phyloP scores from a whole-genome alignment of 2,329 filamentous ascomycete genomes.

The Exserohilum rostratum region DNA sequence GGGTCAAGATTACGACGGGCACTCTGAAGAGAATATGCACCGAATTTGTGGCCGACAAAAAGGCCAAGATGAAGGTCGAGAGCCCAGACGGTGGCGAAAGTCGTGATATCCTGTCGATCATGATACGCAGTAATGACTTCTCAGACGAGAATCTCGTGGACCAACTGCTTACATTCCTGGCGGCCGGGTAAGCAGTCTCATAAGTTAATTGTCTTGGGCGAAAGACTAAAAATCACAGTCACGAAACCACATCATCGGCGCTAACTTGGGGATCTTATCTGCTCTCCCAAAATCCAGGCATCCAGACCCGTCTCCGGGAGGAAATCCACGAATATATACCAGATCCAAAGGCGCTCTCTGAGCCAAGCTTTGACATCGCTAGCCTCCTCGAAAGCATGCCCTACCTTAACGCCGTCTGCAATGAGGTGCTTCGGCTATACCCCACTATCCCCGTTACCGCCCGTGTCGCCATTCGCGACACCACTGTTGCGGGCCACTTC shows the following conservation, averaged over 20 bases:
- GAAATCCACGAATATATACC: slow-evolving; percentile 71
- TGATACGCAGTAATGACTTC: slow-evolving; percentile 60
- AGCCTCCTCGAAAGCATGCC: slow-evolving; percentile 52
- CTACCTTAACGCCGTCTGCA: slow-evolving; percentile 55
- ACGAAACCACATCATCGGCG: slow-evolving; percentile 78
- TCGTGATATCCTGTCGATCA: slow-evolving; percentile 54
- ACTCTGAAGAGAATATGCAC: slow-evolving; percentile 52
- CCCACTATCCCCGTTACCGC: slow-evolving; percentile 47
- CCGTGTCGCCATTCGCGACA: slow-evolving; percentile 42
- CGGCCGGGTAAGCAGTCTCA: slow-evolving; percentile 54
- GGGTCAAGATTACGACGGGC: slow-evolving; percentile 46
- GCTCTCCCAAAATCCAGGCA: slow-evolving; percentile 67
- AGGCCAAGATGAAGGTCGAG: slow-evolving; percentile 46
- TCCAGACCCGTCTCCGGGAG: slow-evolving; percentile 69
- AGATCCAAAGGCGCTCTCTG: slow-evolving; percentile 32
- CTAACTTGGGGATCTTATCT: slow-evolving; percentile 78
- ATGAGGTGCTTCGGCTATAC: slow-evolving; percentile 50
- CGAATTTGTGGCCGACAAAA: slow-evolving; percentile 57
- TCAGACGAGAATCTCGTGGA: slow-evolving; percentile 60
- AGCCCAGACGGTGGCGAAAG: slow-evolving; percentile 39
- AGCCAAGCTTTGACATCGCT: slow-evolving; percentile 37
- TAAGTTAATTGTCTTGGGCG: not conserved
- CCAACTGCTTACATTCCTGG: slow-evolving; percentile 63
- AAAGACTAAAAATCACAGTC: slow-evolving; percentile 44
- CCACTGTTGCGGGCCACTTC: slow-evolving; percentile 39